Base-by-base conservation (phyloP, 495 filamentous ascomycete species). In the Schizothecium vesticola region DNA sequence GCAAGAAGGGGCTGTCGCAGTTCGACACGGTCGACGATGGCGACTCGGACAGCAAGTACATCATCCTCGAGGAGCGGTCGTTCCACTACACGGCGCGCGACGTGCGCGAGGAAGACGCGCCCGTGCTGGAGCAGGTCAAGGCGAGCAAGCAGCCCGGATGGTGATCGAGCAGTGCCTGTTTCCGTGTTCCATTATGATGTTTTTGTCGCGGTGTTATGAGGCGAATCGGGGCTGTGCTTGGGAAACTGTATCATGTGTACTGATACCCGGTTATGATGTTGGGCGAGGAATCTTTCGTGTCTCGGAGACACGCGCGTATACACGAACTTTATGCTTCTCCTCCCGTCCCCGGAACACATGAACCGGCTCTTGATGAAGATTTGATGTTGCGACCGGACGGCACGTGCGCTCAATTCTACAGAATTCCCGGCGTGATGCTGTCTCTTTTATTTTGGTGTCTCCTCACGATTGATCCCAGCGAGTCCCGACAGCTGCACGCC, bases 11-110 rank as follows among this genome's bases (percentile, higher is more conserved):
- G 8, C 26, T 22, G 28, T 23, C 22, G 7, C 26, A 33, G 61
- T 63, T 63, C 22, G 61, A 63, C 61, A 43, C 61, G 19, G n/a
- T 63, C 25, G 29, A 31, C 31, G 61, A 63, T 7, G 43, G 43
- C 16, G 31, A 63, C n/a, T 21, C 19, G 19, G 61, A 63, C 2
- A 63, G 61, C 70, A 72, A 72, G 57, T 68, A 68, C 59, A 68
- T 69, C 56, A 66, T 72, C 26, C 36, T 74, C 19, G 70, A 71
- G 59, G 69, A 72, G 64, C 67, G 66, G 0, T 66, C 72, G 7
- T 67, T 72, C 64, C 70, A 74, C 25, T 59, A 26, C 25, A 26
- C 10, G 13, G 57, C 57, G 21, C 22, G 25, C 22, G 67, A 72
- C 59, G 33, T 67, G 67, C 63, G 63, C 10, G 26, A 10, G 3